phyloP scores from a whole-genome alignment of 345 rosid genomes.

The Acer saccharum region DNA sequence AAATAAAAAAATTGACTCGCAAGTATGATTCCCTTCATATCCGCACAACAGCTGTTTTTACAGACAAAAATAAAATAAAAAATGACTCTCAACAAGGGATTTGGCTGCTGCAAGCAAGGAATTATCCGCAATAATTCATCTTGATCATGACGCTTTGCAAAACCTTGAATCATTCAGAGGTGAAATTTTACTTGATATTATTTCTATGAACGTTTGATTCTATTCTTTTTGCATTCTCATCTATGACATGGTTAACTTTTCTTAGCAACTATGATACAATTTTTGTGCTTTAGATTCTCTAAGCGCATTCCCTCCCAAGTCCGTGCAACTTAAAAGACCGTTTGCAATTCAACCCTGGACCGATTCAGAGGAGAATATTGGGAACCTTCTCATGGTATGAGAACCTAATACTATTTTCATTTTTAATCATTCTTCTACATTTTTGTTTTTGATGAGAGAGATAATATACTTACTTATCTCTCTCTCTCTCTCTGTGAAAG shows the following conservation, averaged over 20 bases:
- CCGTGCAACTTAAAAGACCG: constrained; percentile 70
- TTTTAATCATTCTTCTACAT: background rate
- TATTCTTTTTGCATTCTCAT: background rate
- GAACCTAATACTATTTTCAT: constrained; percentile 16
- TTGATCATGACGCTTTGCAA: constrained; percentile 80
- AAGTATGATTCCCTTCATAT: too few relatives aligned
- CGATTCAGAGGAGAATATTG: constrained; percentile 77
- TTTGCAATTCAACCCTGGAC: constrained; percentile 87
- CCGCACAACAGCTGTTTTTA: too few relatives aligned
- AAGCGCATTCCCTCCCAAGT: constrained; percentile 68
- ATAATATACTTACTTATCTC: too few relatives aligned
- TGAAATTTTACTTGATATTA: constrained; percentile 22
- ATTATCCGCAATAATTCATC: constrained; percentile 67
- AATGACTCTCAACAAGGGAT: too few relatives aligned
- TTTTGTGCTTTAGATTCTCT: constrained; percentile 60
- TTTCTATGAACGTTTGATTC: background rate
- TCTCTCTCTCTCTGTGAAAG: background rate
- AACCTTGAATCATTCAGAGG: constrained; percentile 88
- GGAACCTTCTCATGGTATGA: constrained; percentile 97
- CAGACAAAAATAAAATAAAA: too few relatives aligned
- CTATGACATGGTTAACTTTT: background rate
- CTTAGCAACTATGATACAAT: constrained; percentile 14
- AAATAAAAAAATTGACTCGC: too few relatives aligned
- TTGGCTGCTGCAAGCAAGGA: constrained; percentile 89
- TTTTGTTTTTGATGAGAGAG: constrained; percentile 17